Conservation (phyloP, 495 filamentous ascomycete genomes). For the Pyronema domesticum region DNA sequence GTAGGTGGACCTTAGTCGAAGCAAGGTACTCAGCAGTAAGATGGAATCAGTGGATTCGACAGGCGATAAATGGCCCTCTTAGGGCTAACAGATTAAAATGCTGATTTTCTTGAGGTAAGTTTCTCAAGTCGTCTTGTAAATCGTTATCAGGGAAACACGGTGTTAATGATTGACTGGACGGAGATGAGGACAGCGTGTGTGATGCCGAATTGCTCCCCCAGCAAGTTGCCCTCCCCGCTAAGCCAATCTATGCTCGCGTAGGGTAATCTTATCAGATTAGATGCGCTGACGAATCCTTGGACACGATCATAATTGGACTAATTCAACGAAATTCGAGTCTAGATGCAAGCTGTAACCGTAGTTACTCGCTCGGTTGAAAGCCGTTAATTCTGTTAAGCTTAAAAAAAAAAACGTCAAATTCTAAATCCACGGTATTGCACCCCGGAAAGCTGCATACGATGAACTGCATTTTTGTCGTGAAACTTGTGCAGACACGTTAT, state of each 20-base stretch:
- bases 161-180: background rate
- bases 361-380: too few relatives aligned
- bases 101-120: background rate
- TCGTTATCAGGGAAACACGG: background rate
- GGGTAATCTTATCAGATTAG: background rate
- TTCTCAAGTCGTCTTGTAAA: background rate
- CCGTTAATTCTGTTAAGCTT: too few relatives aligned
- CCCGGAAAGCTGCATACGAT: too few relatives aligned
- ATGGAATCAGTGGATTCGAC: background rate
- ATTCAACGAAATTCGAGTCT: too few relatives aligned
- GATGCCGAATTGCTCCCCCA: background rate
- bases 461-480: too few relatives aligned
- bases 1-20: background rate
- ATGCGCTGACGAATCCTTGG: too few relatives aligned
- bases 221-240: background rate
- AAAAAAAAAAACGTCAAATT: too few relatives aligned
- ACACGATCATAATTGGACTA: too few relatives aligned
- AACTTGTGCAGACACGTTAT: too few relatives aligned
- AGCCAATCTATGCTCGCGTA: background rate
- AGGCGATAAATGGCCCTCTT: background rate
- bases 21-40: background rate
- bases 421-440: too few relatives aligned
- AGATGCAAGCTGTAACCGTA: too few relatives aligned
- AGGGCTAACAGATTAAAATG: background rate
- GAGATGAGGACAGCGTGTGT: constrained; percentile 1